Evolutionary conservation across 2,329 filamentous ascomycete species (phyloP).

Genomic region (Ophiobolus disseminans): DNA sequence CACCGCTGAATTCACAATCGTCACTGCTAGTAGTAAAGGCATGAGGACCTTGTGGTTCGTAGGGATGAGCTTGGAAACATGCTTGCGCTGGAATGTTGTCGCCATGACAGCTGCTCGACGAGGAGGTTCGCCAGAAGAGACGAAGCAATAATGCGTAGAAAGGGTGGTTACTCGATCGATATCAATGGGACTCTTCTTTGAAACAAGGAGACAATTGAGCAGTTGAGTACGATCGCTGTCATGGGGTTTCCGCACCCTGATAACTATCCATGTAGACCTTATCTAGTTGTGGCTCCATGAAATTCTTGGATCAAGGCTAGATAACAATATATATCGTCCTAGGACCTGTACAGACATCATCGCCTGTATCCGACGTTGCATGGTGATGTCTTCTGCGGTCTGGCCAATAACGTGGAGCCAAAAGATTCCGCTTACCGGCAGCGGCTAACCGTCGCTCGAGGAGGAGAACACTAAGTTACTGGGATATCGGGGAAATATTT

Average conservation of each 20-base stretch:
- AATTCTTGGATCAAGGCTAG: not conserved
- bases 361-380: not conserved
- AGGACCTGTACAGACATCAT: not conserved
- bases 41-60: constrained; percentile 2
- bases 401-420: not conserved
- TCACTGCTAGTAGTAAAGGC: constrained; percentile 6
- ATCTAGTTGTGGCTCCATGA: not conserved
- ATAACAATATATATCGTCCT: not conserved
- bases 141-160: not conserved
- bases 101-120: not conserved
- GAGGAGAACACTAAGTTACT: not conserved
- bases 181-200: no score
- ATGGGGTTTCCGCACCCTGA: not conserved
- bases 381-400: not conserved
- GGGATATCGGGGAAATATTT: not conserved
- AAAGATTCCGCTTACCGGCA: not conserved
- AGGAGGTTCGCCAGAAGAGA: not conserved
- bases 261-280: not conserved
- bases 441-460: no score
- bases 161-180: no score
- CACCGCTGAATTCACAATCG: constrained; percentile 10
- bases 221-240: not conserved
- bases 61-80: constrained; percentile 2
- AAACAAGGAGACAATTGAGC: no score
- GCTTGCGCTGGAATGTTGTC: constrained; percentile 1